Percentiles rank a stretch among this genome's conserved stretches.
Conservation (phyloP, 345 rosid genomes). For the Alliaria petiolata region DNA sequence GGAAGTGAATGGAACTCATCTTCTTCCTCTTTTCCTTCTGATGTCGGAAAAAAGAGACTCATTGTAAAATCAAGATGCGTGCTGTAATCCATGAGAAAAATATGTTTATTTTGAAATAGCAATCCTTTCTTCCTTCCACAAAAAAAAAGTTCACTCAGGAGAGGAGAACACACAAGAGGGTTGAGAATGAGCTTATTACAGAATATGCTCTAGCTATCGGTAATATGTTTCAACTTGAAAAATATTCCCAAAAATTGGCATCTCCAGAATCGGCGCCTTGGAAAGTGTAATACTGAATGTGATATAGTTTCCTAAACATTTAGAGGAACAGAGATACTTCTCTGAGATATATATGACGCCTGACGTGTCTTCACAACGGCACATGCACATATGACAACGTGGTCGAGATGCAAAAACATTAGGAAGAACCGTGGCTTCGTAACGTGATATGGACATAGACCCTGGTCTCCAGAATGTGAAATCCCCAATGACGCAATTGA, state of each 20-base stretch:
- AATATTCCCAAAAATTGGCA: background rate
- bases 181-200: background rate
- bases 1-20: slow-evolving; percentile 49
- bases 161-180: background rate
- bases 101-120: slow-evolving; percentile 17
- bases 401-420: background rate
- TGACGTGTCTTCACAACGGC: background rate
- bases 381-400: background rate
- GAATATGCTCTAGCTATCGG: background rate
- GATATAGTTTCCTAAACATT: background rate
- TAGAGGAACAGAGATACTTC: background rate
- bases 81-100: slow-evolving; percentile 11
- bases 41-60: background rate
- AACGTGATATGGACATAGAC: background rate
- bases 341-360: slow-evolving; percentile 22
- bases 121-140: background rate
- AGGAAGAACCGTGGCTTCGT: background rate
- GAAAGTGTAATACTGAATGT: background rate
- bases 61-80: slow-evolving; percentile 19
- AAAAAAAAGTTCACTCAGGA: background rate
- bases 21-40: background rate
- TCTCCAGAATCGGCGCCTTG: background rate
- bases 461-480: slow-evolving; percentile 11
- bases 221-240: background rate
- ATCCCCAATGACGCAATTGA: background rate